phyloP scores from a whole-genome alignment of 2,329 filamentous ascomycete genomes.

The Pseudogymnoascus sp. region DNA sequence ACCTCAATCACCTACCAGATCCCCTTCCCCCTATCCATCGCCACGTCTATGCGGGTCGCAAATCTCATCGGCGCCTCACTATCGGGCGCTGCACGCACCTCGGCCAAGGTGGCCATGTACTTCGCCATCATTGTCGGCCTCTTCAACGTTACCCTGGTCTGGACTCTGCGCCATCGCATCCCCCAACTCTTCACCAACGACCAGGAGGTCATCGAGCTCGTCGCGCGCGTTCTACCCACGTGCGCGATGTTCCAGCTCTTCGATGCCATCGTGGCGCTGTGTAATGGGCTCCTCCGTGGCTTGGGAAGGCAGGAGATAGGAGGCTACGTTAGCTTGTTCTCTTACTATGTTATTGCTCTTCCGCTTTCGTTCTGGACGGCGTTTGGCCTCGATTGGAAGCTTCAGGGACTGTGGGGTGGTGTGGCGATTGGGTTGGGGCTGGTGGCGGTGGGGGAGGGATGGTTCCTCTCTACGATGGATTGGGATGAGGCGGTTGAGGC shows the following conservation, averaged over 20 bases:
- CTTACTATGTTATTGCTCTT: constrained; percentile 80
- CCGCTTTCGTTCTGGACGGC: constrained; percentile 73
- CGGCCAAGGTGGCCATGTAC: constrained; percentile 66
- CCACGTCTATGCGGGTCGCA: constrained; percentile 78
- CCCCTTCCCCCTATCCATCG: constrained; percentile 84
- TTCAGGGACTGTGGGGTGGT: constrained; percentile 75
- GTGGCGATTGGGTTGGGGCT: constrained; percentile 53
- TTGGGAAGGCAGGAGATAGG: constrained; percentile 84
- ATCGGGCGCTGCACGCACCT: constrained; percentile 69
- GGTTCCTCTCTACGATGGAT: constrained; percentile 47
- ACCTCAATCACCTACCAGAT: constrained; percentile 80
- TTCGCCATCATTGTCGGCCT: constrained; percentile 64
- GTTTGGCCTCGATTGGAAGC: constrained; percentile 68
- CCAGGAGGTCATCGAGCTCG: constrained; percentile 57
- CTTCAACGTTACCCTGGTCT: constrained; percentile 67
- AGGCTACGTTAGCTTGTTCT: constrained; percentile 77
- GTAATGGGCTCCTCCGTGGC: constrained; percentile 77
- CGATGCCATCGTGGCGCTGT: constrained; percentile 69
- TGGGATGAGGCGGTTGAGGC: constrained; percentile 57
- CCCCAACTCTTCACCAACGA: constrained; percentile 74
- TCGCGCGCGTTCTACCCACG: constrained; percentile 64
- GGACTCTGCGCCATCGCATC: constrained; percentile 60
- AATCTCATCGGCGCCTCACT: constrained; percentile 87
- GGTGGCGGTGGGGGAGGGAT: constrained; percentile 46
- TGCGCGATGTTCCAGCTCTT: constrained; percentile 86